A percentile compares a stretch with the other conserved stretches of the same genome.
Evolutionary conservation across 306 rosid genomes (phyloP).

Genomic region (Cyclanthera cordifolia): DNA sequence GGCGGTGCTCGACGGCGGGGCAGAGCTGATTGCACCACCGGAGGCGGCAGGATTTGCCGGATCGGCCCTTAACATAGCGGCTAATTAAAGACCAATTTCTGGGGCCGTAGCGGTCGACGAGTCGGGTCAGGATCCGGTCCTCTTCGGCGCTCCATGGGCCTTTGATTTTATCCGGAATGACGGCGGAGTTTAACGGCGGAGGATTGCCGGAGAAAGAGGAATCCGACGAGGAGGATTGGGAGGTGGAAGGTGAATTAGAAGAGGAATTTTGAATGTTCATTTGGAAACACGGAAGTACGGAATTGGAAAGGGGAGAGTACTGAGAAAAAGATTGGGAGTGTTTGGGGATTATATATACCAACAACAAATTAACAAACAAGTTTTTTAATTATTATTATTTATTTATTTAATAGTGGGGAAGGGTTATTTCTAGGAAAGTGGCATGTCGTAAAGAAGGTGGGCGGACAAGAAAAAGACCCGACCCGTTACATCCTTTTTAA

Average conservation of each 20-base stretch:
- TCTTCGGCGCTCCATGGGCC: slow-evolving; percentile 98
- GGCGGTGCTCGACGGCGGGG: slow-evolving; percentile 74
- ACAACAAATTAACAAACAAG: background rate
- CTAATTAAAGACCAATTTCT: slow-evolving; percentile 88
- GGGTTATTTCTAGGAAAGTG: slow-evolving; percentile 53
- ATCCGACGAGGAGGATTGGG: slow-evolving; percentile 54
- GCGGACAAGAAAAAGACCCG: background rate
- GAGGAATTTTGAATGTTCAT: slow-evolving; percentile 27
- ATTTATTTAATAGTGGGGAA: background rate
- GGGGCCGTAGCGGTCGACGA: slow-evolving; percentile 69
- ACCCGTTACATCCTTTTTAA: too few species aligned
- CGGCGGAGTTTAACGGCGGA: background rate
- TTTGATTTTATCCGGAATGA: slow-evolving; percentile 39
- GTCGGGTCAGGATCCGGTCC: slow-evolving; percentile 64
- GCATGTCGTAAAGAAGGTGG: slow-evolving; percentile 30
- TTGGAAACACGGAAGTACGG: background rate
- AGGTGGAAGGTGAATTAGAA: slow-evolving; percentile 38
- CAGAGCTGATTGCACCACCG: slow-evolving; percentile 97
- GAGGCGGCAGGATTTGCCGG: slow-evolving; percentile 86
- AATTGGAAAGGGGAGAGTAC: background rate
- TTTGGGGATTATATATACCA: slow-evolving; percentile 3
- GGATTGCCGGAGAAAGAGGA: slow-evolving; percentile 26
- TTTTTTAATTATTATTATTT: background rate
- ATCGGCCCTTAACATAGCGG: slow-evolving; percentile 69
- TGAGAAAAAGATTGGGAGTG: background rate